Percentiles rank a stretch among this genome's conserved stretches.
Conservation (phyloP, 139 green algal genomes). For the Pleodorina starrii region DNA sequence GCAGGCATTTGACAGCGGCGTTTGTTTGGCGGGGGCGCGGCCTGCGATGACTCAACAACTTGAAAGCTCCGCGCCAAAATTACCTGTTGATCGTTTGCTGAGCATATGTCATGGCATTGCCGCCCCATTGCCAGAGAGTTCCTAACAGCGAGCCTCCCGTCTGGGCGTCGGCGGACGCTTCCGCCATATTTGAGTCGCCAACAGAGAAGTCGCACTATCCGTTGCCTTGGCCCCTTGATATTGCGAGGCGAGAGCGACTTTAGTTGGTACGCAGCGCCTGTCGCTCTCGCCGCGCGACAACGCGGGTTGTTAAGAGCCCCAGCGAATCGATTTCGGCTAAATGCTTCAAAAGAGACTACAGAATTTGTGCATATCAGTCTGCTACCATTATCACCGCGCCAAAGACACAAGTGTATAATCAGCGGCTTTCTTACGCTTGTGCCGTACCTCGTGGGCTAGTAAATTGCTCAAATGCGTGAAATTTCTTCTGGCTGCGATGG, state of each 20-base stretch:
- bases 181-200: too few relatives aligned
- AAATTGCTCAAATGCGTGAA: too few relatives aligned
- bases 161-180: background rate
- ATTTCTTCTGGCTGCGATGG: too few relatives aligned
- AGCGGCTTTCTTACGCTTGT: too few relatives aligned
- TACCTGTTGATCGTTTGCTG: constrained; percentile 55
- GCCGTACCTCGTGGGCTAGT: too few relatives aligned
- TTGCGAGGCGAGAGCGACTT: constrained; percentile 37
- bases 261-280: background rate
- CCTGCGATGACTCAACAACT: background rate
- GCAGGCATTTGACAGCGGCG: background rate
- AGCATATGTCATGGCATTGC: constrained; percentile 51
- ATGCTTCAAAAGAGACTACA: too few relatives aligned
- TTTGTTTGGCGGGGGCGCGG: background rate
- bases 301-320: constrained; percentile 11
- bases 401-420: too few relatives aligned
- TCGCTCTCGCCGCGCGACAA: constrained; percentile 22
- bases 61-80: background rate
- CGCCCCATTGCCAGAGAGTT: constrained; percentile 47
- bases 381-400: too few relatives aligned
- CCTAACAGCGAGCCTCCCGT: constrained; percentile 29
- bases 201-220: too few relatives aligned
- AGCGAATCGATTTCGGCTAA: too few relatives aligned
- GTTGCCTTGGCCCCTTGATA: too few relatives aligned
- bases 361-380: too few relatives aligned